Conservation (phyloP, 345 rosid species). For the Eucalyptus regnans region DNA sequence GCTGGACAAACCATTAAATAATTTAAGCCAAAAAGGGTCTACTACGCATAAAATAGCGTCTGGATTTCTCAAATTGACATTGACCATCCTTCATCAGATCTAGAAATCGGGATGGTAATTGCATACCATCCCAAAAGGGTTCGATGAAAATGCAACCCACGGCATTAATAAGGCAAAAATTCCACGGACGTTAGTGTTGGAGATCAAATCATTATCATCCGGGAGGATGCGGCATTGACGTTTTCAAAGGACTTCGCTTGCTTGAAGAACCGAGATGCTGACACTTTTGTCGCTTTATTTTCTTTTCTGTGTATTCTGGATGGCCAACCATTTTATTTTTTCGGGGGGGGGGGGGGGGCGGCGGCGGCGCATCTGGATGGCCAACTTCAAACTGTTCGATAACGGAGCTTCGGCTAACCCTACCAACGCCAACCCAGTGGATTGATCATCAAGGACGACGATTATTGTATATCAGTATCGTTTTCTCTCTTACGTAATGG, state of each 20-base stretch:
- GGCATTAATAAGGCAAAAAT: not conserved
- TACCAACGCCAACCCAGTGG: not conserved
- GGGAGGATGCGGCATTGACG: not conserved
- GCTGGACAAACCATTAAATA: not conserved
- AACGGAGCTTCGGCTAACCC: not conserved
- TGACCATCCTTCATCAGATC: not conserved
- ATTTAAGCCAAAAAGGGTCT: not conserved
- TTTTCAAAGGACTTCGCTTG: not conserved
- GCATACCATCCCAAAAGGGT: not conserved
- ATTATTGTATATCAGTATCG: not conserved
- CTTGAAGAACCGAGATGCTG: not conserved
- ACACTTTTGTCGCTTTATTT: not conserved
- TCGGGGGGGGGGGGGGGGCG: no score
- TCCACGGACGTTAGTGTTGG: not conserved
- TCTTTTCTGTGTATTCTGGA: not conserved
- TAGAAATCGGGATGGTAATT: not conserved
- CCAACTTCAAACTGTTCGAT: not conserved
- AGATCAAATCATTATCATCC: not conserved
- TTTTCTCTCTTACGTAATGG: not conserved
- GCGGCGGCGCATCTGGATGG: not conserved
- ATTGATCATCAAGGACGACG: not conserved
- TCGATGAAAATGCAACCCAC: not conserved
- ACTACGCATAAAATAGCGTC: not conserved
- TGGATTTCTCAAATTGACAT: not conserved
- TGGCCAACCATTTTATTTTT: accelerated